These are phyloP conservation scores for Talaromyces sp. DNA, from an alignment of 2,329 filamentous ascomycete genomes.

Conservation along the genomic window DNA sequence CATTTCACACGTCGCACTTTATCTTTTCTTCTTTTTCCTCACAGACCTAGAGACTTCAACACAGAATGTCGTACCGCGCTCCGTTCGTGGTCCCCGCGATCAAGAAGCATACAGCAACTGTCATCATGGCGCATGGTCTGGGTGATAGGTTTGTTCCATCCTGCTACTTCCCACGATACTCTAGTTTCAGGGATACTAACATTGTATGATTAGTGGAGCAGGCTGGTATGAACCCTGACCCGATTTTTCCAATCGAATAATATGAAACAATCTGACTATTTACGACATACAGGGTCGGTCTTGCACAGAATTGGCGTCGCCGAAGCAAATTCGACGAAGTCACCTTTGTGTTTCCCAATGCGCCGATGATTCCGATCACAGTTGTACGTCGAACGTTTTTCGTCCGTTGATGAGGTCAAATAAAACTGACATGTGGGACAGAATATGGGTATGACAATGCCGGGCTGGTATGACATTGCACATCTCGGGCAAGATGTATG, in stretches of 20 bases:
- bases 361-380: slow-evolving; percentile 83
- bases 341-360: slow-evolving; percentile 91
- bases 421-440: slow-evolving; percentile 33
- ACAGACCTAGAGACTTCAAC: neutral
- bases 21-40: neutral
- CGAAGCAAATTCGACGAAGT: slow-evolving; percentile 81
- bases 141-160: slow-evolving; percentile 69
- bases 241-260: neutral
- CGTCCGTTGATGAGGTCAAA: neutral
- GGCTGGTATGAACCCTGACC: slow-evolving; percentile 43
- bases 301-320: slow-evolving; percentile 84
- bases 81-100: slow-evolving; percentile 75
- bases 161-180: too few relatives aligned
- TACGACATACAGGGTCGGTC: slow-evolving; percentile 56
- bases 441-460: slow-evolving; percentile 78
- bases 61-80: slow-evolving; percentile 47
- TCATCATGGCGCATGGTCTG: slow-evolving; percentile 91
- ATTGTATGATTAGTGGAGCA: slow-evolving; percentile 42
- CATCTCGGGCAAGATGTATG: slow-evolving; percentile 45
- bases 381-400: slow-evolving; percentile 53
- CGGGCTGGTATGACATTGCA: slow-evolving; percentile 59
- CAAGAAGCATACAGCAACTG: slow-evolving; percentile 83
- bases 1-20: neutral
- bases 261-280: neutral
- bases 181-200: slow-evolving; percentile 3